Conservation (phyloP, 371 early-diverging fungal genomes). For the Syncephalastrum monosporum region DNA sequence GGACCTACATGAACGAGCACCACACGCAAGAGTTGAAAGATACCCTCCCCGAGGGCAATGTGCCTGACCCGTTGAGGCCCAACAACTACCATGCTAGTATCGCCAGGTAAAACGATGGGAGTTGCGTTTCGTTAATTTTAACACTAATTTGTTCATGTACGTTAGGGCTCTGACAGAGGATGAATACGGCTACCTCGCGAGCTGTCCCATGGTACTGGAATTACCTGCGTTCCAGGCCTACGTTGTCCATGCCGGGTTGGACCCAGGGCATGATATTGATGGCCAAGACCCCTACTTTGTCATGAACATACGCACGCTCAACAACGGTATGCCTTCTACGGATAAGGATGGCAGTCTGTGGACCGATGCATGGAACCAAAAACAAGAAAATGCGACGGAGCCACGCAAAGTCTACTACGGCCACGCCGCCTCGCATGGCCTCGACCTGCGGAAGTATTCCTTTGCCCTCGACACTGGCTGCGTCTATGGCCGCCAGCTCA, state of each 20-base stretch:
- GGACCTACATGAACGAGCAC: constrained; percentile 40
- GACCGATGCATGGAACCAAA: constrained; percentile 43
- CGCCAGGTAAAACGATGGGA: constrained; percentile 31
- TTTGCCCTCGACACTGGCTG: constrained; percentile 73
- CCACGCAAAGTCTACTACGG: constrained; percentile 59
- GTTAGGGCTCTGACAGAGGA: constrained; percentile 40
- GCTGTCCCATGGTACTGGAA: constrained; percentile 61
- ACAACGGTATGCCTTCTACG: constrained; percentile 28
- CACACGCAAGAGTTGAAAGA: neutral
- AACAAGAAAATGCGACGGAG: constrained; percentile 12
- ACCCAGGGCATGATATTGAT: constrained; percentile 36
- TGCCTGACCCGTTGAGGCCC: constrained; percentile 42
- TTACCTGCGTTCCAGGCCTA: constrained; percentile 55
- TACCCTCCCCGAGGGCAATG: constrained; percentile 32
- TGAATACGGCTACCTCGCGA: constrained; percentile 56
- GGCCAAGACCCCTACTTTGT: constrained; percentile 53
- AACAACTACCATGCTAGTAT: constrained; percentile 34
- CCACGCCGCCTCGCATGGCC: constrained; percentile 64
- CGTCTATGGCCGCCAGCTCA: constrained; percentile 63
- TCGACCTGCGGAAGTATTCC: constrained; percentile 53
- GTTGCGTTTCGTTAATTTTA: too few relatives aligned
- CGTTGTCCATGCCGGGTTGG: constrained; percentile 69
- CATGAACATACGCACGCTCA: constrained; percentile 63
- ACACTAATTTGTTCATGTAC: neutral
- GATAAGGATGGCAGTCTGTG: constrained; percentile 24